A percentile compares a stretch with the other conserved stretches of the same genome.
phyloP scores from a whole-genome alignment of 164 flowering plant genomes.

The Dillenia turbinata region DNA sequence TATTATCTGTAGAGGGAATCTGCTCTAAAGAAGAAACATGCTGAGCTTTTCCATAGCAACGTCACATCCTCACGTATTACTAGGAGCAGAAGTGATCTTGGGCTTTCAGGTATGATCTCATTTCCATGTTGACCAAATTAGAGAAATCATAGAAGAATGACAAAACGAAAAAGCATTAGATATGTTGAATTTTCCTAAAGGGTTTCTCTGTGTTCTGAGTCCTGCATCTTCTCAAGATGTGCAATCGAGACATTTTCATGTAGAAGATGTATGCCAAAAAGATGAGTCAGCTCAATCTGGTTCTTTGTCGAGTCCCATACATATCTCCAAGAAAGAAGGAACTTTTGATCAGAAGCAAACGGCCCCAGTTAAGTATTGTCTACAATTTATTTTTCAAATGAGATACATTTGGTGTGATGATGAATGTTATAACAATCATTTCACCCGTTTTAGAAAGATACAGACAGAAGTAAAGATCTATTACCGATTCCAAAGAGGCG shows the following conservation, averaged over 20 bases:
- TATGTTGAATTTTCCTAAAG: slow-evolving; percentile 20
- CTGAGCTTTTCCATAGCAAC: slow-evolving; percentile 25
- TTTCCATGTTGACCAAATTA: not conserved
- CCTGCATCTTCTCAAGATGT: slow-evolving; percentile 43
- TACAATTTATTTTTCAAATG: not conserved
- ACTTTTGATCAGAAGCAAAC: slow-evolving; percentile 13
- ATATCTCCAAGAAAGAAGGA: slow-evolving; percentile 7
- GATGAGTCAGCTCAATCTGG: slow-evolving; percentile 12
- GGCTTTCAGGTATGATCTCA: slow-evolving; percentile 49
- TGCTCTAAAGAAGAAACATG: slow-evolving; percentile 66
- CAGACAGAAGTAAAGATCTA: slow-evolving; percentile 39
- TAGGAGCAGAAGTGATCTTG: slow-evolving; percentile 4
- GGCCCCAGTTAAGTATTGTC: slow-evolving; percentile 40
- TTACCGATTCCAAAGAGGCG: slow-evolving; percentile 11
- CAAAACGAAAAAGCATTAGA: not conserved
- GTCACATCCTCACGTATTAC: slow-evolving; percentile 14
- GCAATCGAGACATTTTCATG: slow-evolving; percentile 16
- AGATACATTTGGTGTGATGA: not conserved
- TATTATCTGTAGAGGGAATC: slow-evolving; percentile 59
- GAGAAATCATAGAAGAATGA: not conserved
- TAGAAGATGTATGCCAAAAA: slow-evolving; percentile 13
- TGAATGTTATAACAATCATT: slow-evolving; percentile 13
- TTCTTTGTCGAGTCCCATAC: slow-evolving; percentile 7
- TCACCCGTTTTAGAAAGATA: slow-evolving; percentile 30
- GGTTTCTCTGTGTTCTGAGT: slow-evolving; percentile 30